phyloP scores from a whole-genome alignment of 2,329 filamentous ascomycete species.

The Penicillium vulpinum region DNA sequence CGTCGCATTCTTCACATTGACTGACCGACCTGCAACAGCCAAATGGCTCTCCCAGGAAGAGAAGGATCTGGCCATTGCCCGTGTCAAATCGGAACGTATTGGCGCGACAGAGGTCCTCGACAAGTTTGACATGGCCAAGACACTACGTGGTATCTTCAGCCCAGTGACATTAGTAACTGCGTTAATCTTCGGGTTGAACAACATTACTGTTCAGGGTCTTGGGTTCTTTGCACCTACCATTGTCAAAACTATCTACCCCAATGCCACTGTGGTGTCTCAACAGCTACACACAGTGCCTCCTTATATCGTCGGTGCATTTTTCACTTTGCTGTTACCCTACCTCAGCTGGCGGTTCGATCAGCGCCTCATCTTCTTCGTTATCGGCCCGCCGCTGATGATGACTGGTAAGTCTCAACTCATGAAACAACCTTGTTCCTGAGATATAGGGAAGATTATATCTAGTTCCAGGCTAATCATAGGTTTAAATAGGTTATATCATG shows the following conservation, averaged over 20 bases:
- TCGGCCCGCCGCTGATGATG: conserved; percentile 64
- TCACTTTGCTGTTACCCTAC: conserved; percentile 62
- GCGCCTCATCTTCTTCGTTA: conserved; percentile 62
- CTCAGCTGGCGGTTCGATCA: conserved; percentile 62
- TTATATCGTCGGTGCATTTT: conserved; percentile 67
- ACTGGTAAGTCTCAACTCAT: conserved; percentile 35
- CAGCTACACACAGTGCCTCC: conserved; percentile 72
- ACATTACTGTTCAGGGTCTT: conserved; percentile 70
- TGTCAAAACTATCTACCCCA: conserved; percentile 66
- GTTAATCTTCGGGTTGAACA: conserved; percentile 64
- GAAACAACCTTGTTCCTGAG: not conserved
- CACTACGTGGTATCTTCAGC: conserved; percentile 62
- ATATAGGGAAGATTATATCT: not conserved
- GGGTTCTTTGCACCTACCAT: conserved; percentile 72
- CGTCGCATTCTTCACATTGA: conserved; percentile 63
- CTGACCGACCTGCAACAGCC: conserved; percentile 68
- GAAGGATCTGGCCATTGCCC: conserved; percentile 64
- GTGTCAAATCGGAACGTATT: conserved; percentile 68
- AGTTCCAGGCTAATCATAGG: not conserved
- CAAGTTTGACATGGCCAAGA: conserved; percentile 60
- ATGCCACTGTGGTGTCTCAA: conserved; percentile 58
- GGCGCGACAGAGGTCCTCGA: conserved; percentile 64
- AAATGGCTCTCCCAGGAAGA: conserved; percentile 66
- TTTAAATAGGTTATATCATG: conserved; percentile 59
- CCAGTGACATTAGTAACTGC: conserved; percentile 61